Evolutionary conservation across 495 filamentous ascomycete genomes (phyloP).

Genomic region (Poronia punctata): DNA sequence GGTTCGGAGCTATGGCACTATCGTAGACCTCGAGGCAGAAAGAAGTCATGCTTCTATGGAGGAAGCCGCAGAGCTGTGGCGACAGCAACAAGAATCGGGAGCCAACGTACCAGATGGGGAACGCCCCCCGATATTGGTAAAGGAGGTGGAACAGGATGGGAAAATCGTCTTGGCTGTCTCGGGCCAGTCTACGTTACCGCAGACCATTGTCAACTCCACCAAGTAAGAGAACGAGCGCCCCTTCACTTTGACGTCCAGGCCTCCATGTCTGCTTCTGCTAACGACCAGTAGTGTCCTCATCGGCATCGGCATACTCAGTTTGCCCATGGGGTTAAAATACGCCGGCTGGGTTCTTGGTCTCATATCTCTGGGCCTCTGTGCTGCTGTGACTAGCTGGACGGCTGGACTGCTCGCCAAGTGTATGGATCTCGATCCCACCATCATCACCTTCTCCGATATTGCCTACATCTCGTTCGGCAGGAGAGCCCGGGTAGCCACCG

Average conservation of each 20-base stretch:
- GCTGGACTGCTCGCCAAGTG: conserved; percentile 82
- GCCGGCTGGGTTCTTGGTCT: conserved; percentile 87
- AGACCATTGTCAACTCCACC: conserved; percentile 94
- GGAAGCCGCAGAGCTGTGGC: conserved; percentile 64
- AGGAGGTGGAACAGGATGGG: conserved; percentile 83
- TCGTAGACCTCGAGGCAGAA: conserved; percentile 47
- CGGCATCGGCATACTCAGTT: conserved; percentile 79
- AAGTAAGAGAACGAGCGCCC: conserved; percentile 45
- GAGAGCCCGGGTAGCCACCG: conserved; percentile 69
- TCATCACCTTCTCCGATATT: conserved; percentile 87
- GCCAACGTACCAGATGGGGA: conserved; percentile 51
- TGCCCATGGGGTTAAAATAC: conserved; percentile 85
- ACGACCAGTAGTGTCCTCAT: conserved; percentile 58
- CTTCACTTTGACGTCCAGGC: background rate
- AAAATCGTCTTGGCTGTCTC: conserved; percentile 73
- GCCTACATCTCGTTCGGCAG: conserved; percentile 90
- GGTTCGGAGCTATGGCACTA: conserved; percentile 60
- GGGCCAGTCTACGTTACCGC: conserved; percentile 87
- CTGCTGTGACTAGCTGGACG: conserved; percentile 74
- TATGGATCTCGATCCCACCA: conserved; percentile 66
- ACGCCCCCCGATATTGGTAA: conserved; percentile 72
- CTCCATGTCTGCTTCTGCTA: conserved; percentile 16
- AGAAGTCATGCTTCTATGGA: conserved; percentile 61
- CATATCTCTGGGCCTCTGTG: conserved; percentile 63
- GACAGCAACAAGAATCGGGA: conserved; percentile 55